These are phyloP conservation scores for Globisporangium emineosum DNA, from an alignment of 352 stramenopile genomes.

Conservation along the genomic window DNA sequence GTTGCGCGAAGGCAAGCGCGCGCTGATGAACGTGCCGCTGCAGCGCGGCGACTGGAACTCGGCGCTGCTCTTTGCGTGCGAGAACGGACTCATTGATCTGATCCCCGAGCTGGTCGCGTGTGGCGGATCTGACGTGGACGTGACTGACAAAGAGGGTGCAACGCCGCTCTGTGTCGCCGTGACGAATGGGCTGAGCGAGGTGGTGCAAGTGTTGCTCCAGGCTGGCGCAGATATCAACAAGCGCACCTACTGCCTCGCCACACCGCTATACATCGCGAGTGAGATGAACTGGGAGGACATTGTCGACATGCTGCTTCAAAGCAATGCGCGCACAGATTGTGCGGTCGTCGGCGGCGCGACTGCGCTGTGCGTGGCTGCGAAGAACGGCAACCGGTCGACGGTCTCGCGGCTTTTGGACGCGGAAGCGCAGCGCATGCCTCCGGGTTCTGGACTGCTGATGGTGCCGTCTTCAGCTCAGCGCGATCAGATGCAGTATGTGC, in stretches of 20 bases:
- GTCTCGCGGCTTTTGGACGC: constrained; percentile 56
- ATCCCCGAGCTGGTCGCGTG: constrained; percentile 38
- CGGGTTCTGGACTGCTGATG: constrained; percentile 4
- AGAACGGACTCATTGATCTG: constrained; percentile 46
- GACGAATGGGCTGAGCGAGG: constrained; percentile 48
- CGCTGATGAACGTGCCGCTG: constrained; percentile 62
- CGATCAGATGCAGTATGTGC: constrained; percentile 39
- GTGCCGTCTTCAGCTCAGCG: constrained; percentile 9
- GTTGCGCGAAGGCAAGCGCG: constrained; percentile 24
- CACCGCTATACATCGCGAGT: constrained; percentile 73
- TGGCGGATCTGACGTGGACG: constrained; percentile 37
- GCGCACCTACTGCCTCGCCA: constrained; percentile 58
- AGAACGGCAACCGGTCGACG: constrained; percentile 62
- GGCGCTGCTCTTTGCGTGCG: constrained; percentile 59
- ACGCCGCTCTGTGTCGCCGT: constrained; percentile 60
- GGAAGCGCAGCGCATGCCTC: constrained; percentile 17
- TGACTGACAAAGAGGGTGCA: constrained; percentile 63
- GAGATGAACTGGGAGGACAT: constrained; percentile 75
- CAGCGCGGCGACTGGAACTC: constrained; percentile 36
- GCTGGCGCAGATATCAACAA: constrained; percentile 56
- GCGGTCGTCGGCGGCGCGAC: constrained; percentile 53
- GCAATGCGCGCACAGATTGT: constrained; percentile 37
- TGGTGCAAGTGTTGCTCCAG: constrained; percentile 39
- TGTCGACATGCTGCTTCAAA: constrained; percentile 53
- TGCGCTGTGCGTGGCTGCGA: constrained; percentile 69